Evolutionary conservation across 1,139 yeast species (phyloP), one percentile per base, ranked within the genome.

Genomic region (Protomyces pachydermus): DNA sequence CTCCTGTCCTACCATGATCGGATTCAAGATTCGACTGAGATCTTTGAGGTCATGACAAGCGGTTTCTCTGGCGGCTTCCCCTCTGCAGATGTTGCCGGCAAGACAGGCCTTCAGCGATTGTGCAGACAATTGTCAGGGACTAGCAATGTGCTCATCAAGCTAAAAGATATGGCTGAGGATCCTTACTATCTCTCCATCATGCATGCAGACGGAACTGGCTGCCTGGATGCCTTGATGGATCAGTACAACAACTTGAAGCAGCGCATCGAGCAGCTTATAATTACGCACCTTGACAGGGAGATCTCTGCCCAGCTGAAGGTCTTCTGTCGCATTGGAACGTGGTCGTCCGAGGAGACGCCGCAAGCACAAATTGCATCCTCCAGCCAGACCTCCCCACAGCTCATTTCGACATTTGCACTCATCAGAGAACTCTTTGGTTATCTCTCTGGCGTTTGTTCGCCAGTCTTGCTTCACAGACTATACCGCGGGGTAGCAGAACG

Each of bases 161-260:
- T 88, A 73, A 81, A 80, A 48, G 77, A 77, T 60, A 87, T 93
- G 91, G 82, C 85, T 48, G 83, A 84, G 63, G 86, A 85, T 56
- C 74, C 85, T 54, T 79, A 85, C 10, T 88, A 86, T 71, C 76
- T 87, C 18, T 88, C 85, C 70, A 75, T 88, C 52, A 85, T 88
- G 76, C 34, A 57, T 45, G 57, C 65, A 37, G 68, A 54, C 45
- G 65, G 57, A 62, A 35, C 28, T 14, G 38, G 51, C 23, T 51
- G 54, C 28, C 56, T 65, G 16, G 61, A 60, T 32, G 64, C 61
- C 14, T 65, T 65, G 1, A 60, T 65, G n/a, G 62, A 65, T 42
- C 65, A 58, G n/a, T 42, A 65, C 18, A 65, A 54, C 20, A 70
- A 71, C 1, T 74, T 86, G 18, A 74, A 79, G 28, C 65, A 68